phyloP scores from a whole-genome alignment of 176 grass and related monocot species.

The Avena insularis region DNA sequence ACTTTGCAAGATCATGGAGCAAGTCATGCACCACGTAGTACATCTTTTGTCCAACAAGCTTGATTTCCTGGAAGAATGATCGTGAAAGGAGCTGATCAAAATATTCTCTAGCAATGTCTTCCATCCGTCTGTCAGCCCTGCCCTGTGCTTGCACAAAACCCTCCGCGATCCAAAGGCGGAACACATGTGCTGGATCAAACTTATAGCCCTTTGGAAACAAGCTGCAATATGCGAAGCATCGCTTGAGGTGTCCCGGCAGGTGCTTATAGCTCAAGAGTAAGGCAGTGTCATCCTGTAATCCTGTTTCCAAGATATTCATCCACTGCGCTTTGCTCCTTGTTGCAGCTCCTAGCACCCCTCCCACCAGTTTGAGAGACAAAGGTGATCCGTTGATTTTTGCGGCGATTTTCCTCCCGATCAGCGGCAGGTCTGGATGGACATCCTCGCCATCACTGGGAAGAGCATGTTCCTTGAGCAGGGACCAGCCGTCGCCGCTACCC shows the following conservation, averaged over 20 bases:
- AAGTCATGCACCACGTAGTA: slow-evolving; percentile 36
- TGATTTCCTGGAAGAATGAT: slow-evolving; percentile 40
- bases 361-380: slow-evolving; percentile 19
- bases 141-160: slow-evolving; percentile 22
- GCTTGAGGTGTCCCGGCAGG: slow-evolving; percentile 18
- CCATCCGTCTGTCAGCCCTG: not conserved
- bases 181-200: slow-evolving; percentile 9
- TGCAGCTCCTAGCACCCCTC: not conserved
- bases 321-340: not conserved
- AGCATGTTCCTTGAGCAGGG: slow-evolving; percentile 8
- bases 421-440: slow-evolving; percentile 6
- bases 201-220: slow-evolving; percentile 1
- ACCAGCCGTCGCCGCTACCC: not conserved
- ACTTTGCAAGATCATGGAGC: slow-evolving; percentile 11
- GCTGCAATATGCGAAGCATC: slow-evolving; percentile 34
- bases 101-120: slow-evolving; percentile 27
- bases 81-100: slow-evolving; percentile 32
- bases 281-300: not conserved
- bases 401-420: not conserved
- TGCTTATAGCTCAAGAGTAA: slow-evolving; percentile 8
- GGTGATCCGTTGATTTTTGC: slow-evolving; percentile 23
- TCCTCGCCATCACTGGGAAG: not conserved
- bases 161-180: slow-evolving; percentile 19
- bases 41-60: not conserved
- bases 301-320: not conserved